These are phyloP conservation scores for Oryza longistaminata DNA, from an alignment of 176 grass and related monocot species.

Conservation along the genomic window DNA sequence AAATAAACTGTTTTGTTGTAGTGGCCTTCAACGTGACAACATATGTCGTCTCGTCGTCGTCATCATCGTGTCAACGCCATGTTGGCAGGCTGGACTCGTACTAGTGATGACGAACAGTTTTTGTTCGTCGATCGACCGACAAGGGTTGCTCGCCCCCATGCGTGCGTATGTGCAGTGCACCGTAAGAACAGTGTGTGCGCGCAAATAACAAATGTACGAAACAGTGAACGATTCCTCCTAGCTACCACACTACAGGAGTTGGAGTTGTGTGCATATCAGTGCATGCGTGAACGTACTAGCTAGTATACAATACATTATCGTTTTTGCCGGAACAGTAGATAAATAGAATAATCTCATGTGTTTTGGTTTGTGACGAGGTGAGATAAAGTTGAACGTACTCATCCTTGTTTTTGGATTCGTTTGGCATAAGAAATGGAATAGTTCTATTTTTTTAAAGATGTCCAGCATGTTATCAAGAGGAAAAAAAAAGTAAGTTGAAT, in stretches of 20 bases:
- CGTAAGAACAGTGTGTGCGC: neutral
- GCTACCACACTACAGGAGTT: neutral
- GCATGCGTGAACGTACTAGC: neutral
- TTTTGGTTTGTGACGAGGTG: too few relatives aligned
- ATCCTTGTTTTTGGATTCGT: too few relatives aligned
- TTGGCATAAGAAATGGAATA: too few relatives aligned
- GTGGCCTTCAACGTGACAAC: neutral
- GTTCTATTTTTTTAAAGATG: too few relatives aligned
- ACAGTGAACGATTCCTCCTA: neutral
- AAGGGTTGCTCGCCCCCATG: neutral
- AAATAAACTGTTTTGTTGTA: too few relatives aligned
- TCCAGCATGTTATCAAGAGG: too few relatives aligned
- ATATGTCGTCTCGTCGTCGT: neutral
- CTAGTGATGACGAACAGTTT: constrained; percentile 13
- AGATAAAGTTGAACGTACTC: too few relatives aligned
- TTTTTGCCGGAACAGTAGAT: neutral
- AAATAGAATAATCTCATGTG: neutral
- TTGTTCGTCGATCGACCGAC: neutral
- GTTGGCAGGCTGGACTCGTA: neutral
- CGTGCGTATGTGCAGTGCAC: constrained; percentile 1
- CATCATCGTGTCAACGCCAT: neutral
- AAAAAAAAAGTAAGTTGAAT: too few relatives aligned
- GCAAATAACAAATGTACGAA: neutral
- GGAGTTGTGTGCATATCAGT: neutral
- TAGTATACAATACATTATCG: neutral